Base-by-base conservation (phyloP, 2,329 filamentous ascomycete species). In the Harringtonia lauricola region DNA sequence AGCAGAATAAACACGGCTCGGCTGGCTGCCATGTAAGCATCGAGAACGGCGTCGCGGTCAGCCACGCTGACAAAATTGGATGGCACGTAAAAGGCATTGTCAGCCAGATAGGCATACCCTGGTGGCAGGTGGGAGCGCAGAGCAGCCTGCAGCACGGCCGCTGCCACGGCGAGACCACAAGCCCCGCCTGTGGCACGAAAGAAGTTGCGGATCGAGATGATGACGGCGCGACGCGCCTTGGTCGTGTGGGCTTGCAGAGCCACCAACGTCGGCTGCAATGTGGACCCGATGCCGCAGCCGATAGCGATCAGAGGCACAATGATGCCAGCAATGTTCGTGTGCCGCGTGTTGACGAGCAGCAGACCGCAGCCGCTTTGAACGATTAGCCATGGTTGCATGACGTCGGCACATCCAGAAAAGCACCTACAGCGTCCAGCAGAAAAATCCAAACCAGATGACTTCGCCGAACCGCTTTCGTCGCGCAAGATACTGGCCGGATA, bases 1-100 rank as follows among this genome's bases (percentile, higher is more conserved):
- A 74, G 74, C 33, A 77, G 55, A 21, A 72, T 68, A 47, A 80
- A 81, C 0, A 80, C 74, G 0, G 67, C 65, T 26, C 65, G 63
- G 19, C 69, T 76, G 1, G 72, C 76, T 10, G 60, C 59, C 54
- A 51, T 49, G 38, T 51, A 50, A 1, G 49, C 47, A n/a, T 49
- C 45, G 1, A 51, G 38, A 3, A 60, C 47, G 30, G 51, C 40
- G 44, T 52, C 26, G 12, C 29, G 33, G n/a, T 42, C 46, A 12
- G 35, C 41, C 4, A 12, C 19, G 41, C 17, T 49, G 29, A 22
- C 8, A 17, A 55, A 45, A 8, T 52, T 40, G 4, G 59, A 54
- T 35, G 58, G 46, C 14, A 54, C 48, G 45, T 61, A 62, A 6
- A 45, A 50, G 14, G 58, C 56, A 28, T 49, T 55, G 28, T 46